These are phyloP conservation scores for Lichenothelia convexa DNA, from an alignment of 495 filamentous ascomycete genomes.

Conservation along the genomic window DNA sequence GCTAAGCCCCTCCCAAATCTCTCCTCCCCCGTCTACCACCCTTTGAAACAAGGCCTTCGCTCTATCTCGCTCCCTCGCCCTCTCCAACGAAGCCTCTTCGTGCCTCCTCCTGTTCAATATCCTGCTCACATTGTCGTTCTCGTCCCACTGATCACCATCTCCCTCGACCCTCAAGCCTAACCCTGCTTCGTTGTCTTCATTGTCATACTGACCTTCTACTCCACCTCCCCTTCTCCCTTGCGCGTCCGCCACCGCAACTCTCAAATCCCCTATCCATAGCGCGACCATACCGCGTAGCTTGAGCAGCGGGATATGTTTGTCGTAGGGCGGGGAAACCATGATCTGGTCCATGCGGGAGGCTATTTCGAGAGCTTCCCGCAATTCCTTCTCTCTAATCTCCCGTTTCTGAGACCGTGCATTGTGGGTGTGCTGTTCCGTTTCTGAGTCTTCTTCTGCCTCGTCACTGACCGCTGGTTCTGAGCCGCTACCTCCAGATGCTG, in stretches of 20 bases:
- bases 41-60: too few relatives aligned
- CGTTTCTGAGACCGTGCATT: not conserved
- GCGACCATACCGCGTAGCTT: constrained; percentile 47
- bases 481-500: too few relatives aligned
- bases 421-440: not conserved
- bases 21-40: too few relatives aligned
- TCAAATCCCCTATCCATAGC: constrained; percentile 50
- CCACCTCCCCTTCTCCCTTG: not conserved
- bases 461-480: not conserved
- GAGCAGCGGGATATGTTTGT: constrained; percentile 36
- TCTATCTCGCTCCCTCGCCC: too few relatives aligned
- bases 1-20: too few relatives aligned
- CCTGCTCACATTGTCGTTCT: too few relatives aligned
- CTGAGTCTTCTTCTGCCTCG: not conserved
- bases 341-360: constrained; percentile 43
- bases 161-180: too few relatives aligned
- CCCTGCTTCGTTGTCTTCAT: too few relatives aligned
- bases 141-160: too few relatives aligned
- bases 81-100: too few relatives aligned
- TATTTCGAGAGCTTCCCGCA: constrained; percentile 35
- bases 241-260: too few relatives aligned
- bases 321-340: constrained; percentile 45
- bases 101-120: too few relatives aligned
- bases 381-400: constrained; percentile 7
- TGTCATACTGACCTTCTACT: not conserved